These are phyloP conservation scores for Cicer chorassanicum DNA, from an alignment of 306 rosid species.

Conservation along the genomic window DNA sequence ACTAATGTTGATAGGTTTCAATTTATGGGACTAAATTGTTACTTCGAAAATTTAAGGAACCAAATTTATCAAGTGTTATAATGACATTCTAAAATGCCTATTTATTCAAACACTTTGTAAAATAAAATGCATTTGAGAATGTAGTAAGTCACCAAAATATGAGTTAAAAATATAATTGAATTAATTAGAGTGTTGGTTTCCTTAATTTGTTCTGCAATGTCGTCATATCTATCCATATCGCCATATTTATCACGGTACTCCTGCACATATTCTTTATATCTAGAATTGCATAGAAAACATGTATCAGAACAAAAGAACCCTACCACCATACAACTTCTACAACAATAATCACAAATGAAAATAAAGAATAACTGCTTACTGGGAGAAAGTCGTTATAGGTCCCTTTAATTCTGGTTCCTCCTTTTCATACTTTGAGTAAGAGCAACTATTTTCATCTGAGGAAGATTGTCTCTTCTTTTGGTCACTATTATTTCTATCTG, in stretches of 20 bases:
- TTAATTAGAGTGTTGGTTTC: slow-evolving; percentile 47
- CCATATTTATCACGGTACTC: slow-evolving; percentile 84
- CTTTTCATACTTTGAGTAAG: slow-evolving; percentile 90
- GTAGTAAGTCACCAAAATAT: too few species aligned
- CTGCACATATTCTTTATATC: slow-evolving; percentile 87
- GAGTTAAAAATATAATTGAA: too few species aligned
- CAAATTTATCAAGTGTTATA: too few species aligned
- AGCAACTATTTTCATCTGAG: slow-evolving; percentile 96
- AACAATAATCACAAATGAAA: slow-evolving; percentile 20
- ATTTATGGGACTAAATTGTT: too few species aligned
- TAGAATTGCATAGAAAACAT: slow-evolving; percentile 45
- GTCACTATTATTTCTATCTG: too few species aligned
- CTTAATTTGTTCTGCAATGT: slow-evolving; percentile 62
- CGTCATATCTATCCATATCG: slow-evolving; percentile 64
- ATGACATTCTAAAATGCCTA: too few species aligned
- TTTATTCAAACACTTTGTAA: too few species aligned
- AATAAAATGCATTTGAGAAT: too few species aligned
- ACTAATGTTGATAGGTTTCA: too few species aligned
- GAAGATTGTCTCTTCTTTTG: slow-evolving; percentile 92
- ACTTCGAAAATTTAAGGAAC: too few species aligned
- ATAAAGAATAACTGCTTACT: slow-evolving; percentile 61
- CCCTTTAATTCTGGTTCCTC: slow-evolving; percentile 89
- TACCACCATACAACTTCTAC: slow-evolving; percentile 8
- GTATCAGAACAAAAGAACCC: slow-evolving; percentile 41
- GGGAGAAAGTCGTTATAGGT: slow-evolving; percentile 71